These are phyloP conservation scores for Suillus fuscotomentosus DNA, from an alignment of 768 basidiomycete species.

Conservation along the genomic window DNA sequence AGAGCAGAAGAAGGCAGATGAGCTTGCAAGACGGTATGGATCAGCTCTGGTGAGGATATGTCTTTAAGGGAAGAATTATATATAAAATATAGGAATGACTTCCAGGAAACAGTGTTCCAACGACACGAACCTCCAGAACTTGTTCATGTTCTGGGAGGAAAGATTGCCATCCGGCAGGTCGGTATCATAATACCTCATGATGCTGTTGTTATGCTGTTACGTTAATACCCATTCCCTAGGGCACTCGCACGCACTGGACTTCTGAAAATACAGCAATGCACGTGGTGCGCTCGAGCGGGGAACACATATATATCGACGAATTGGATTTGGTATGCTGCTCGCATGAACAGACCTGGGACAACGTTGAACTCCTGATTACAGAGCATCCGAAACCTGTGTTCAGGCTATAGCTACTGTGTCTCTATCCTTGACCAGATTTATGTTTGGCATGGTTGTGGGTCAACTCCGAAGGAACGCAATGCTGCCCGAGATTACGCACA, in stretches of 20 bases:
- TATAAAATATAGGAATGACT: not conserved
- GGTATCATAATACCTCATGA: constrained; percentile 6
- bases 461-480: constrained; percentile 52
- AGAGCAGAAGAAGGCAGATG: constrained; percentile 66
- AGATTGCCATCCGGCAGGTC: constrained; percentile 75
- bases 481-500: constrained; percentile 64
- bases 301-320: constrained; percentile 65
- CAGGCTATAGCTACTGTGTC: constrained; percentile 81
- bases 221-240: constrained; percentile 38
- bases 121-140: constrained; percentile 63
- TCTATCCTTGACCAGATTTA: constrained; percentile 69
- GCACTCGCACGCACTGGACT: constrained; percentile 71
- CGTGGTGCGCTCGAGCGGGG: constrained; percentile 51
- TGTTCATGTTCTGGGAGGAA: constrained; percentile 63
- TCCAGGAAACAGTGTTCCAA: constrained; percentile 48
- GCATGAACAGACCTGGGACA: constrained; percentile 3
- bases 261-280: constrained; percentile 84
- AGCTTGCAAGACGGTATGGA: constrained; percentile 72
- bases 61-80: not conserved
- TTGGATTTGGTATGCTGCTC: constrained; percentile 54
- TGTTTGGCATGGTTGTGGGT: constrained; percentile 81
- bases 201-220: constrained; percentile 1
- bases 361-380: constrained; percentile 23
- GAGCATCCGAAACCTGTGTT: constrained; percentile 71
- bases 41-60: constrained; percentile 51